These are phyloP conservation scores for Blastocystis sp. DNA, from an alignment of 352 stramenopile genomes.

Conservation along the genomic window DNA sequence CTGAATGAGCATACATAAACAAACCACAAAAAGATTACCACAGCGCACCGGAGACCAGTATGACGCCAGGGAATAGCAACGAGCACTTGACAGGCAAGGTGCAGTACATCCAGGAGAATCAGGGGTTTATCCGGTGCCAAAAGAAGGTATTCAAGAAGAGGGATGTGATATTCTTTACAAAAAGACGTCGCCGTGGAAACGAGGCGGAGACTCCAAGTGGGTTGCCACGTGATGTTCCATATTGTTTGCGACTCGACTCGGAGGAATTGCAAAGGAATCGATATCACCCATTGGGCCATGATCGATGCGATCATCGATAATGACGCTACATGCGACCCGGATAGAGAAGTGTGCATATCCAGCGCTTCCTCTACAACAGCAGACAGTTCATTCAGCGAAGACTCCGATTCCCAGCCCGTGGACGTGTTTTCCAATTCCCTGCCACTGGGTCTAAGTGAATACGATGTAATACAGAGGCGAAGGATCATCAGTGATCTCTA, in stretches of 20 bases:
- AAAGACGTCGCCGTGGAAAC: not conserved
- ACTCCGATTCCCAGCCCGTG: not conserved
- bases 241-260: not conserved
- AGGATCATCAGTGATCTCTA: not conserved
- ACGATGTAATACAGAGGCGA: too few relatives aligned
- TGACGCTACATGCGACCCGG: not conserved
- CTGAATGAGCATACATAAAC: too few relatives aligned
- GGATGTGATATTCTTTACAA: slow-evolving; percentile 59
- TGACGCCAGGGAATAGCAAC: too few relatives aligned
- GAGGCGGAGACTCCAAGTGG: not conserved
- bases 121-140: slow-evolving; percentile 44
- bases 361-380: not conserved
- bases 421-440: not conserved
- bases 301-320: not conserved
- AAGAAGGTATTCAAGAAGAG: slow-evolving; percentile 38
- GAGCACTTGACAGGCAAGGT: slow-evolving; percentile 4
- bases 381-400: not conserved
- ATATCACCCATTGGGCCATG: slow-evolving; percentile 23
- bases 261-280: slow-evolving; percentile 48
- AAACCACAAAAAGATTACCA: too few relatives aligned
- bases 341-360: not conserved
- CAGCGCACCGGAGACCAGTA: too few relatives aligned
- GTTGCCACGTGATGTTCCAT: slow-evolving; percentile 2
- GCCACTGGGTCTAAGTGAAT: too few relatives aligned
- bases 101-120: slow-evolving; percentile 45